These are phyloP conservation scores for Odontarrhena argentea DNA, from an alignment of 345 rosid species.

Conservation along the genomic window DNA sequence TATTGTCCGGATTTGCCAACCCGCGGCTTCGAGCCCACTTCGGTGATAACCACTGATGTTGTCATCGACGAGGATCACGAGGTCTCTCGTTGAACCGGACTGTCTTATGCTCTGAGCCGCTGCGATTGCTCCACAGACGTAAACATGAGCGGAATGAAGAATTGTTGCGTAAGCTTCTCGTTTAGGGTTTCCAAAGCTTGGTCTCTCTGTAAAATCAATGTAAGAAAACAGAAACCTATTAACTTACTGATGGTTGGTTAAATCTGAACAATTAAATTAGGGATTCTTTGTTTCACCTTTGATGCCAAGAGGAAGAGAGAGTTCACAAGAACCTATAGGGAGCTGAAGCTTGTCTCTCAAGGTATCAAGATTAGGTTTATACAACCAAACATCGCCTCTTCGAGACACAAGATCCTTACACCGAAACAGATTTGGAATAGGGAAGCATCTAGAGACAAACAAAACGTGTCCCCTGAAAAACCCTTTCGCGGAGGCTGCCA, in stretches of 20 bases:
- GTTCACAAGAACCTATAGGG: conserved; percentile 93
- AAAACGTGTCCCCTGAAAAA: conserved; percentile 70
- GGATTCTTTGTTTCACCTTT: conserved; percentile 49
- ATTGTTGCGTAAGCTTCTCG: conserved; percentile 95
- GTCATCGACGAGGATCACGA: conserved; percentile 85
- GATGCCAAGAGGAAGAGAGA: conserved; percentile 76
- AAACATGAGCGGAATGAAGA: conserved; percentile 87
- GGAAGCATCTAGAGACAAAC: conserved; percentile 69
- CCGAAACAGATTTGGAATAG: conserved; percentile 76
- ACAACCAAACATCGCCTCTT: conserved; percentile 68
- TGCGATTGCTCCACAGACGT: conserved; percentile 91
- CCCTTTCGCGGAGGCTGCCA: conserved; percentile 73
- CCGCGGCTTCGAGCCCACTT: conserved; percentile 86
- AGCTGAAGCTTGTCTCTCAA: conserved; percentile 77
- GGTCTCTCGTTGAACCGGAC: conserved; percentile 87
- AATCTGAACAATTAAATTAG: background rate
- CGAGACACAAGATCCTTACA: conserved; percentile 73
- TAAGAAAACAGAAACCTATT: background rate
- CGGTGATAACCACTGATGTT: conserved; percentile 74
- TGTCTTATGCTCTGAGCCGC: conserved; percentile 94
- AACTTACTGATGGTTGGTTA: background rate
- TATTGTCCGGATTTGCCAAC: conserved; percentile 87
- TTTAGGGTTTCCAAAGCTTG: conserved; percentile 55
- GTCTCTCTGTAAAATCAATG: conserved; percentile 46
- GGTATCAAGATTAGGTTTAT: conserved; percentile 63